Evolutionary conservation across 345 rosid genomes (phyloP).

Genomic region (Schrenkiella parvula): DNA sequence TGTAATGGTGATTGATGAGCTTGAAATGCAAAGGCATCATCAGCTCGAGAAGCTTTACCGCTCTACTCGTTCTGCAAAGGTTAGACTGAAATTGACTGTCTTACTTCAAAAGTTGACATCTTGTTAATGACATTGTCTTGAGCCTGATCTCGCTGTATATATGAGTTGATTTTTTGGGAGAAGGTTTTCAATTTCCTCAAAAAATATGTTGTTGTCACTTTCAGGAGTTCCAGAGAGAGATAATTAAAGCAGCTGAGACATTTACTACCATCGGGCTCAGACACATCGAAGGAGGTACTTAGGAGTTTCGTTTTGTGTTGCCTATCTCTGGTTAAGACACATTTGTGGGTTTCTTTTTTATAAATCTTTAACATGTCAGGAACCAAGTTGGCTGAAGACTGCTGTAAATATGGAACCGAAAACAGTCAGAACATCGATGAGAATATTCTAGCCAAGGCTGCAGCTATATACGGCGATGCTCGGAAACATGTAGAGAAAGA

Average conservation of each 20-base stretch:
- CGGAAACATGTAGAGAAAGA: slow-evolving; percentile 84
- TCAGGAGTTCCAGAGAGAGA: slow-evolving; percentile 90
- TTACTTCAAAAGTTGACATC: background rate
- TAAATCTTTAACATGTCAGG: slow-evolving; percentile 42
- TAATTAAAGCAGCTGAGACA: slow-evolving; percentile 74
- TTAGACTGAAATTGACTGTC: slow-evolving; percentile 8
- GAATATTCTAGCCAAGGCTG: slow-evolving; percentile 80
- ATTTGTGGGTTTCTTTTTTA: background rate
- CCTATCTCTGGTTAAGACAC: background rate
- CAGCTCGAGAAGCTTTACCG: slow-evolving; percentile 85
- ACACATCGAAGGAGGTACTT: slow-evolving; percentile 83
- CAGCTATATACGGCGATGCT: slow-evolving; percentile 92
- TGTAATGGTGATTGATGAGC: slow-evolving; percentile 84
- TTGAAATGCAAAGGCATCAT: slow-evolving; percentile 93
- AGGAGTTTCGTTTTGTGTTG: background rate
- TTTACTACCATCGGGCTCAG: slow-evolving; percentile 71
- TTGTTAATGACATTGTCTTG: background rate
- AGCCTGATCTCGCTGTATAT: background rate
- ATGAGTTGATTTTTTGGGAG: background rate
- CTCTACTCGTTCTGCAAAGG: slow-evolving; percentile 80
- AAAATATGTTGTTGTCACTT: slow-evolving; percentile 11
- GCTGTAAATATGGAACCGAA: slow-evolving; percentile 81
- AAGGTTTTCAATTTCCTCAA: background rate
- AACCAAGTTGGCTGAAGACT: slow-evolving; percentile 83
- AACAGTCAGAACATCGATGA: slow-evolving; percentile 60